phyloP scores from a whole-genome alignment of 2,329 filamentous ascomycete species.

The Daldinia sp. region DNA sequence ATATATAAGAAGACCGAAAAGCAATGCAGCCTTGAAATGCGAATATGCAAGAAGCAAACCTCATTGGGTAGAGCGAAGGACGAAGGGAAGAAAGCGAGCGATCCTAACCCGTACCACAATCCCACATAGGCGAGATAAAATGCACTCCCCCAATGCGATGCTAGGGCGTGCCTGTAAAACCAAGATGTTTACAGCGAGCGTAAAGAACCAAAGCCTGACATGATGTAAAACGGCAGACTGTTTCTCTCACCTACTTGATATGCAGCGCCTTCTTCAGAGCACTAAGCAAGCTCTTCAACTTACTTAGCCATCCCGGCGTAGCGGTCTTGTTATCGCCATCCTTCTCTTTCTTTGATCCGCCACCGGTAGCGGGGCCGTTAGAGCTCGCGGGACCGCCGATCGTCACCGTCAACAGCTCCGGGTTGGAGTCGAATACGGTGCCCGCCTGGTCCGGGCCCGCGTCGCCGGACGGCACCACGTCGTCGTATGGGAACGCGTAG shows the following conservation, averaged over 20 bases:
- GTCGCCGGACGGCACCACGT: conserved; percentile 68
- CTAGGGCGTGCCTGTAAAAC: not conserved
- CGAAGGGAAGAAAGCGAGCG: conserved; percentile 31
- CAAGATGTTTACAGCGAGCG: not conserved
- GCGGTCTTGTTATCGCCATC: conserved; percentile 7
- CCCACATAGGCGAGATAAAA: not conserved
- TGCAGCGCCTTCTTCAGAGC: conserved; percentile 31
- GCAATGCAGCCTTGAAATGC: conserved; percentile 14
- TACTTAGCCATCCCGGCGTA: conserved; percentile 17
- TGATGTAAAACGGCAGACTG: not conserved
- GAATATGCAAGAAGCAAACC: not conserved
- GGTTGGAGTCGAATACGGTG: conserved; percentile 68
- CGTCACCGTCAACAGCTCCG: conserved; percentile 66
- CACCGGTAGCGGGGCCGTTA: conserved; percentile 2
- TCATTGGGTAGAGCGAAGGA: not conserved
- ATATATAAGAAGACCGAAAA: conserved; percentile 8
- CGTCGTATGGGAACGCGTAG: conserved; percentile 80
- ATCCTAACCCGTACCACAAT: conserved; percentile 24
- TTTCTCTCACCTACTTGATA: conserved; percentile 11
- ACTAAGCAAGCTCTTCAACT: conserved; percentile 25
- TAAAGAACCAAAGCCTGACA: conserved; percentile 5
- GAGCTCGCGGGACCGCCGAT: conserved; percentile 58
- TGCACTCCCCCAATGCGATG: conserved; percentile 9
- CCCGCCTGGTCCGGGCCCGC: conserved; percentile 68
- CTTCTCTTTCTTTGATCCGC: conserved; percentile 8